Percentiles rank a stretch among this genome's conserved stretches.
Conservation (phyloP, 2,329 filamentous ascomycete genomes). For the Bipolaris sorokiniana region DNA sequence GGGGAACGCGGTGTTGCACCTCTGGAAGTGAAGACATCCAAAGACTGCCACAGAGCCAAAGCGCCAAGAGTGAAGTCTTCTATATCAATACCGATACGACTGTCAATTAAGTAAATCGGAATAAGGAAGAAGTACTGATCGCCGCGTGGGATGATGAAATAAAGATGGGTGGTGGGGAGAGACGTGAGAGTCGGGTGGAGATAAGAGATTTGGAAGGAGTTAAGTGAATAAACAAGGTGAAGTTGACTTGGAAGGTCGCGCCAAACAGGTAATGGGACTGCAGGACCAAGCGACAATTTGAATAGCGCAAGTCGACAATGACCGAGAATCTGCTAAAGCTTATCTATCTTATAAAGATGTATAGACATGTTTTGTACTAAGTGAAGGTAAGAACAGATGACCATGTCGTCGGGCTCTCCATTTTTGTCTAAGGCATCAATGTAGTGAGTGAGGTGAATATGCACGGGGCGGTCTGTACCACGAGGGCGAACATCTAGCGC, state of each 20-base stretch:
- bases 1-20: not conserved
- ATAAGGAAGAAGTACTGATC: not conserved
- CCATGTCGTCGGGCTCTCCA: no score
- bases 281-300: not conserved
- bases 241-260: not conserved
- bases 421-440: no score
- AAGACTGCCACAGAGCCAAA: not conserved
- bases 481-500: not conserved
- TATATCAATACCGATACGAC: not conserved
- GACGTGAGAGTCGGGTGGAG: not conserved
- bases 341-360: not conserved
- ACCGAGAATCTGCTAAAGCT: not conserved
- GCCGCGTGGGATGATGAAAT: not conserved
- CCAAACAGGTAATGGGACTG: no score
- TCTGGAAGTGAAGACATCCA: not conserved
- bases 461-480: not conserved
- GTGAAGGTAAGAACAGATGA: not conserved
- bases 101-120: not conserved
- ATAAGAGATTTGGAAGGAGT: not conserved
- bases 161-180: not conserved
- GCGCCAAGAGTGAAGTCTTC: no score
- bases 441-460: not conserved
- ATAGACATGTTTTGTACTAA: not conserved
- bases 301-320: not conserved
- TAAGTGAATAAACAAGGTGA: not conserved